phyloP scores from a whole-genome alignment of 179 eudicot genomes.

The Spinacia oleracea region DNA sequence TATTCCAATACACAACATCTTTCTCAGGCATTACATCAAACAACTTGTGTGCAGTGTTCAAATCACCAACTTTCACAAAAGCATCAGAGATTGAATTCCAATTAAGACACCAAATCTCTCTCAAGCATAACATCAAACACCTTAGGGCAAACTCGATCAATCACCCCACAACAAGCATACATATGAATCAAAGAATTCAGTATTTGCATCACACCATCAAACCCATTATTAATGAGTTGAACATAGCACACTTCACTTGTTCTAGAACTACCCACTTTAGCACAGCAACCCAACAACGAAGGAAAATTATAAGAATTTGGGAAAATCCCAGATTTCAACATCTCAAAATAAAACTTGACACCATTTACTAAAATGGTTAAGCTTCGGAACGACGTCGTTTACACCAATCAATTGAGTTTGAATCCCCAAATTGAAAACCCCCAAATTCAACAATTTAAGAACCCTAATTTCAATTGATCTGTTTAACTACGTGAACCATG shows the following conservation, averaged over 20 bases:
- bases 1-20: slow-evolving; percentile 69
- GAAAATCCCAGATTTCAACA: slow-evolving; percentile 45
- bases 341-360: slow-evolving; percentile 52
- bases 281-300: slow-evolving; percentile 58
- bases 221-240: slow-evolving; percentile 61
- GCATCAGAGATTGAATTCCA: slow-evolving; percentile 66
- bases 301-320: slow-evolving; percentile 72
- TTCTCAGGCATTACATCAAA: slow-evolving; percentile 63
- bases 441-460: too few relatives aligned
- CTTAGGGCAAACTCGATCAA: slow-evolving; percentile 42
- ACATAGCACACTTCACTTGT: slow-evolving; percentile 59
- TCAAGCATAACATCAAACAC: slow-evolving; percentile 56
- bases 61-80: slow-evolving; percentile 49
- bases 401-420: too few relatives aligned
- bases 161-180: slow-evolving; percentile 58
- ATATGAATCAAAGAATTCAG: slow-evolving; percentile 74
- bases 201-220: slow-evolving; percentile 55
- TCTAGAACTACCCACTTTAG: slow-evolving; percentile 37
- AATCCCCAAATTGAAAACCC: too few relatives aligned
- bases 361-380: slow-evolving; percentile 21
- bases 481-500: too few relatives aligned
- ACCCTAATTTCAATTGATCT: too few relatives aligned
- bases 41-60: slow-evolving; percentile 47
- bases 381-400: not conserved
- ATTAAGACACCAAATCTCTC: slow-evolving; percentile 60